Evolutionary conservation across 805 yeast species (phyloP), one percentile per base, ranked within the genome.

Genomic region (Yarrowia sp.): DNA sequence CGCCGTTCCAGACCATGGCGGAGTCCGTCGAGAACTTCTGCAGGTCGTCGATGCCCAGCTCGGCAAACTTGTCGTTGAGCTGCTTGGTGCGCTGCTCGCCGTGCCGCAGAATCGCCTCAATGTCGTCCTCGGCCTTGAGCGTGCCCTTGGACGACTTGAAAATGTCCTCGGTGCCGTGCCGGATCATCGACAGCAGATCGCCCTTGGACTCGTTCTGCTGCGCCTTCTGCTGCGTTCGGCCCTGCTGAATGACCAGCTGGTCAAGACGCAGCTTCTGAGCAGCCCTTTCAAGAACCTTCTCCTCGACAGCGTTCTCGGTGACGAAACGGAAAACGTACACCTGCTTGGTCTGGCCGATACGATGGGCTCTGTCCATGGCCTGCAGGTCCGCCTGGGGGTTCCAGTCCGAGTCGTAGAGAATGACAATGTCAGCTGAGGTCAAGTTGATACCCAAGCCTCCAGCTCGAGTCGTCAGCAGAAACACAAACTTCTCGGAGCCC

Each of bases 341-440:
- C 76, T 93, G 99, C 71, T 93, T 93, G 72, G 89, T 93, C 73
- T 92, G 98, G 18, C 98, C 98, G 71, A 92, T 92, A 78, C 98
- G 84, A 71, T 92, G 98, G 0, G 97, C 98, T 71, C 98, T 82
- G 73, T 93, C 98, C 98, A 92, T 92, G 0, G 97, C 97, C 76
- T 92, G 98, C 69, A 92, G 78, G 78, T 92, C 98, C 0, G 97
- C 97, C 72, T 92, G 98, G 1, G 98, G 98, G 71, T 92, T 92
- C 98, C 98, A 92, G 76, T 92, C 98, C 0, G 96, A 88, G 73
- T 92, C 98, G 71, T 84, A 93, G 25, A 92, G 73, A 3, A 92
- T 82, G 55, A 92, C 98, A 42, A 88, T 84, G 72, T 92, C 97
- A 2, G 98, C 98, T 8, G 90, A 83, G 0, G 96, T 93, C 70